A percentile compares a stretch with the other conserved stretches of the same genome.
These are phyloP conservation scores for Luffa aegyptiaca DNA, from an alignment of 306 rosid species.

Conservation along the genomic window DNA sequence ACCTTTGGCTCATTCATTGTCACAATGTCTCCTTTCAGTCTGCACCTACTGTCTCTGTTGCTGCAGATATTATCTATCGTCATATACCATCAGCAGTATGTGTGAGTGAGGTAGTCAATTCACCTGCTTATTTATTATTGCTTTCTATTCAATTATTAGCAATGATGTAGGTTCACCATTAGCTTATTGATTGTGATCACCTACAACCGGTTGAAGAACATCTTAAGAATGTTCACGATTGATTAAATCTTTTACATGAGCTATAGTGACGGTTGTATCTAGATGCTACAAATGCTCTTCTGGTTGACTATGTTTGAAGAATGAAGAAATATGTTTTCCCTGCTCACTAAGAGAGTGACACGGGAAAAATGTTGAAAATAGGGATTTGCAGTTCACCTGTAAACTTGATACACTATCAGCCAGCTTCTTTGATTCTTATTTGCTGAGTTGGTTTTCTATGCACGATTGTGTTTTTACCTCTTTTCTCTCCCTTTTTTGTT, in stretches of 20 bases:
- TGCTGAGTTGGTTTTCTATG: background rate
- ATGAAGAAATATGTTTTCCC: background rate
- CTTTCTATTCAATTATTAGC: background rate
- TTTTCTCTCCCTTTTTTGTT: background rate
- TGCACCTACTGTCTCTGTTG: slow-evolving; percentile 70
- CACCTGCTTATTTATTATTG: background rate
- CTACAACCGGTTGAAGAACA: background rate
- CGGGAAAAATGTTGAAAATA: background rate
- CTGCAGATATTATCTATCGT: slow-evolving; percentile 73
- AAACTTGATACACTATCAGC: background rate
- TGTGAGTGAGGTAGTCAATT: slow-evolving; percentile 73
- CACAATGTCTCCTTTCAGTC: slow-evolving; percentile 42
- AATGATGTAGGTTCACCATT: background rate
- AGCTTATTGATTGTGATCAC: background rate
- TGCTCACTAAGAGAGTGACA: background rate
- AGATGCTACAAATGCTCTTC: background rate
- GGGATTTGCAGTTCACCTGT: background rate
- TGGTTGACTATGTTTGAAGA: background rate
- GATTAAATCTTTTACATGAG: background rate
- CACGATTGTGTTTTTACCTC: background rate
- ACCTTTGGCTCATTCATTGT: slow-evolving; percentile 7
- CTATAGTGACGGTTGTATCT: background rate
- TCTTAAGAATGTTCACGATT: background rate
- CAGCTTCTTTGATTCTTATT: background rate
- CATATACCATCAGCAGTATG: slow-evolving; percentile 89